Evolutionary conservation across 768 basidiomycete species (phyloP), one percentile per base, ranked within the genome.

Genomic region (Fibroporia radiculosa): DNA sequence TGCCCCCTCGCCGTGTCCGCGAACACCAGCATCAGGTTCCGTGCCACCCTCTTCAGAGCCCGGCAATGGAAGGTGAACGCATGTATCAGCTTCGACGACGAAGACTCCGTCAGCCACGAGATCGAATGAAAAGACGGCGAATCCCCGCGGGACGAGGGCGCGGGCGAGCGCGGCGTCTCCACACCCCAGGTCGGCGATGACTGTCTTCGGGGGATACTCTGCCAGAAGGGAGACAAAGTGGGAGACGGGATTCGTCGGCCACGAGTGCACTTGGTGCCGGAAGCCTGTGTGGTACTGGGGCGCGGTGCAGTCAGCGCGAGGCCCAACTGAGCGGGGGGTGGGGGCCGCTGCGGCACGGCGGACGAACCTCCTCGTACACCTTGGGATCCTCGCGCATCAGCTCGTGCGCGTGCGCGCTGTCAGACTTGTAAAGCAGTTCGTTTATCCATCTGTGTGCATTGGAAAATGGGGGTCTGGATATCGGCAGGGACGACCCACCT

Each of bases 231-330:
- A 69, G 42, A 85, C 77, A 62, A 93, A 92, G 59, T 86, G 74
- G 24, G 84, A 71, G n/a, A 95, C 82, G 1, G 96, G 95, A 57
- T 96, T 95, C 6, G 81, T 81, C 1, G 95, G 95, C 96, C 96
- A 98, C 2, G 82, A 80, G 41, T 83, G 75, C 1, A 95, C 91
- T 68, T 97, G 92, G 46, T 80, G 78, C 19, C 93, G 80, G 66
- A 98, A 97, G 3, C 93, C 93, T 33, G 68, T 66, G 63, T 98
- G 96, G 60, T 98, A 98, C 93, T 98, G 37, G 13, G 23, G 0
- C 5, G 3, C 5, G 26, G 24, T 26, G 23, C n/a, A 13, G 42
- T 34, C 7, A 32, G 7, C 22, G 7, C 39, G 10, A 7, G 20
- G 8, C 8, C 39, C 19, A 35, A 26, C 13, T 19, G 20, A 16